Conservation (phyloP, 2,329 filamentous ascomycete genomes). For the Ophiocordyceps camponoti-saundersi region DNA sequence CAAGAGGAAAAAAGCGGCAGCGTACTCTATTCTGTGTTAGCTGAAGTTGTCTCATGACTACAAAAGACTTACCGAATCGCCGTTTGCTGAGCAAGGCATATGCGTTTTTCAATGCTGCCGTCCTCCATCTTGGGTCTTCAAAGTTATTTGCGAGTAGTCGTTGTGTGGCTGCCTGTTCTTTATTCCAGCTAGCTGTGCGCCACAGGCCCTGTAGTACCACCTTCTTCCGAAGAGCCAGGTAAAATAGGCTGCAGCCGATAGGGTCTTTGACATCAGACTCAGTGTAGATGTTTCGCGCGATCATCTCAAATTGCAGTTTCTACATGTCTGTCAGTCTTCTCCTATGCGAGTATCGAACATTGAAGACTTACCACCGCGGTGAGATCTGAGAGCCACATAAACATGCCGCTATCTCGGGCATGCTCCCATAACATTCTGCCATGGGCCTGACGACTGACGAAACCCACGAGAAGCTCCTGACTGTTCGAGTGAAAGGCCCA, state of each 20-base stretch:
- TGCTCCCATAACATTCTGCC: slow-evolving; percentile 70
- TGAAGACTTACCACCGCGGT: slow-evolving; percentile 49
- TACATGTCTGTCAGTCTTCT: slow-evolving; percentile 6
- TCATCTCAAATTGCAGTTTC: slow-evolving; percentile 61
- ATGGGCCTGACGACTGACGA: slow-evolving; percentile 65
- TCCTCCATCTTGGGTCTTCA: slow-evolving; percentile 69
- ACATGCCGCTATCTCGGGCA: slow-evolving; percentile 73
- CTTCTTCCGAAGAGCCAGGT: slow-evolving; percentile 83
- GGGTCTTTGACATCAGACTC: slow-evolving; percentile 78
- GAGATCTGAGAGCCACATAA: slow-evolving; percentile 81
- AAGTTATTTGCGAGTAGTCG: slow-evolving; percentile 84
- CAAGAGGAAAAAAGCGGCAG: slow-evolving; percentile 86
- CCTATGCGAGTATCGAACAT: background rate
- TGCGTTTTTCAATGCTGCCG: slow-evolving; percentile 83
- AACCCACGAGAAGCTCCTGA: slow-evolving; percentile 78
- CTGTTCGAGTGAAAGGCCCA: slow-evolving; percentile 75
- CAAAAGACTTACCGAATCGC: slow-evolving; percentile 47
- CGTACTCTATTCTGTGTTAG: slow-evolving; percentile 52
- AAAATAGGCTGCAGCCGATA: slow-evolving; percentile 78
- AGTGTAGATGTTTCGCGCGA: slow-evolving; percentile 87
- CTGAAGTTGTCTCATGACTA: background rate
- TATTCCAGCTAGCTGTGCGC: slow-evolving; percentile 84
- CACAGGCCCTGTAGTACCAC: slow-evolving; percentile 77
- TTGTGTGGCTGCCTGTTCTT: slow-evolving; percentile 67
- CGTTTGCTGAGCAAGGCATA: slow-evolving; percentile 87